phyloP scores from a whole-genome alignment of 257 asterid species.

The Przewalskia tangutica region DNA sequence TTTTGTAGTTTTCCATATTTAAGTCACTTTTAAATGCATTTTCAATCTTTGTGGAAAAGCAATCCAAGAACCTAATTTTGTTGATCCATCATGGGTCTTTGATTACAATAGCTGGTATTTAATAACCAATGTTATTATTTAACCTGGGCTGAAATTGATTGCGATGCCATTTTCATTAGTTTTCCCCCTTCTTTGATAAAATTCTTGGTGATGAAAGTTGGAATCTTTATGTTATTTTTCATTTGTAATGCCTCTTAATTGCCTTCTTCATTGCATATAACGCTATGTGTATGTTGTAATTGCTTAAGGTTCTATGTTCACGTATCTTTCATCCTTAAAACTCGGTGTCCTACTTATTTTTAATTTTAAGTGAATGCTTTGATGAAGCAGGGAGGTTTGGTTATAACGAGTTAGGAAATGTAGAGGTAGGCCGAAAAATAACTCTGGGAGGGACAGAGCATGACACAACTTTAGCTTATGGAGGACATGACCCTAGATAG shows the following conservation, averaged over 20 bases:
- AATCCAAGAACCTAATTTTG: background rate
- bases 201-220: background rate
- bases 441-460: too few species aligned
- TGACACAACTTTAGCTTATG: too few species aligned
- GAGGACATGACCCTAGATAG: too few species aligned
- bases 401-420: too few species aligned
- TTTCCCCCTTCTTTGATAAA: background rate
- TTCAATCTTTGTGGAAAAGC: constrained; percentile 2
- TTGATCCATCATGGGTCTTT: constrained; percentile 11
- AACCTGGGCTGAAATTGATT: background rate
- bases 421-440: too few species aligned
- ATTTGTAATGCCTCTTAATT: background rate
- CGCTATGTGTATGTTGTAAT: too few species aligned
- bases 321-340: too few species aligned
- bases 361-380: background rate
- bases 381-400: background rate
- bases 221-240: background rate
- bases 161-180: background rate
- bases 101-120: background rate
- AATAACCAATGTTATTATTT: background rate
- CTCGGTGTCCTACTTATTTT: background rate
- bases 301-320: background rate
- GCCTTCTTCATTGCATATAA: background rate
- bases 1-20: background rate
- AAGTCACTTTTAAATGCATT: too few species aligned